phyloP scores from a whole-genome alignment of 2,329 filamentous ascomycete genomes.

The Penicillium sp. region DNA sequence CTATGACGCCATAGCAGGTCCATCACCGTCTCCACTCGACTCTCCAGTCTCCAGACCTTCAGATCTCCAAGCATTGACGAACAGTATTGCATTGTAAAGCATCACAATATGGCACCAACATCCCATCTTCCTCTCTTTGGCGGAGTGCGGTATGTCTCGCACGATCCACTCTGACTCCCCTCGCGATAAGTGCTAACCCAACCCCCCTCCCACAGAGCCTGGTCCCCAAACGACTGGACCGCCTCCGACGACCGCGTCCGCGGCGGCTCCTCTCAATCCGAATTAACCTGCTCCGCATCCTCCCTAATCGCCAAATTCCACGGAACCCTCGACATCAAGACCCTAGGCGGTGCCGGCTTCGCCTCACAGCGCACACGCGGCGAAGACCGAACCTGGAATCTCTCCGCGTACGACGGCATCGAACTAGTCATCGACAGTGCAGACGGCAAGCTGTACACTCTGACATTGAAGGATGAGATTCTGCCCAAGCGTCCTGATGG shows the following conservation, averaged over 20 bases:
- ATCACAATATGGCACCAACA: constrained; percentile 14
- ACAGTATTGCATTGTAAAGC: neutral
- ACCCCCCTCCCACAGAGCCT: constrained; percentile 12
- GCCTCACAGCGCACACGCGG: constrained; percentile 71
- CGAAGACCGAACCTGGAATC: constrained; percentile 62
- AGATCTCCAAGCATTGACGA: neutral
- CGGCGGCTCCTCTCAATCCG: constrained; percentile 66
- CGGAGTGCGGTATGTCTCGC: constrained; percentile 14
- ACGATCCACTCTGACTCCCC: neutral
- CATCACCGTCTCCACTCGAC: constrained; percentile 10
- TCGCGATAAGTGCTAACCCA: neutral
- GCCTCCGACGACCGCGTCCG: constrained; percentile 76
- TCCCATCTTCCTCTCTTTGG: constrained; percentile 24
- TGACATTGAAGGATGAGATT: constrained; percentile 73
- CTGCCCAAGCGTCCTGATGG: constrained; percentile 59
- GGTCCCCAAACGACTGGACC: constrained; percentile 58
- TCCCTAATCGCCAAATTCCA: constrained; percentile 57
- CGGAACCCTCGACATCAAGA: constrained; percentile 70
- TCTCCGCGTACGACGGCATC: constrained; percentile 65
- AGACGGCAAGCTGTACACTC: constrained; percentile 70
- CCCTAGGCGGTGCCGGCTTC: constrained; percentile 79
- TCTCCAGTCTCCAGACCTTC: neutral
- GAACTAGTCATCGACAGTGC: constrained; percentile 52
- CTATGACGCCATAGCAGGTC: constrained; percentile 18
- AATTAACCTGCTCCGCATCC: constrained; percentile 44